Conservation (phyloP, 495 filamentous ascomycete species). For the Staphylotrichum tortipilum region DNA sequence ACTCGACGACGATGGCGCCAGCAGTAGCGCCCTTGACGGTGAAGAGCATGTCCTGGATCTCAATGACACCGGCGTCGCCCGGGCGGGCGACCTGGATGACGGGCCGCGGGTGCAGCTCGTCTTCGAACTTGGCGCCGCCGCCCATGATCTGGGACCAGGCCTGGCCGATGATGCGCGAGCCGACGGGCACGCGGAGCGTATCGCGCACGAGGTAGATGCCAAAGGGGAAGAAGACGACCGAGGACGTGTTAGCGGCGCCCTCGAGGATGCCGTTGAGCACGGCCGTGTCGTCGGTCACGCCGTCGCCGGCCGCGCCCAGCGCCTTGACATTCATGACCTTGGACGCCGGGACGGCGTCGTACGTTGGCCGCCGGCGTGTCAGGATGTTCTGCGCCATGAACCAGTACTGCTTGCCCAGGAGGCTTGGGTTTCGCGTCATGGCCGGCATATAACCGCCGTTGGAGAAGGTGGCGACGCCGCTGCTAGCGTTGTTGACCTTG, state of each 20-base stretch:
- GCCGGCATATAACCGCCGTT: too few relatives aligned
- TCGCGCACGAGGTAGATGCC: constrained; percentile 30
- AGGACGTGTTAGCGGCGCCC: constrained; percentile 25
- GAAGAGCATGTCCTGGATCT: not conserved
- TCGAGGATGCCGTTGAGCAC: constrained; percentile 12
- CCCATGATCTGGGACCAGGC: constrained; percentile 41
- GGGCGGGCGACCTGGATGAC: not conserved
- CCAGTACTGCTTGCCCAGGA: too few relatives aligned
- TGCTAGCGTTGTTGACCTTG: too few relatives aligned
- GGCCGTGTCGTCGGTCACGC: constrained; percentile 54
- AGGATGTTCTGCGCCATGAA: too few relatives aligned
- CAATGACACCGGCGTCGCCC: not conserved
- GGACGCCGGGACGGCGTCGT: not conserved
- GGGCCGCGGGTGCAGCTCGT: constrained; percentile 52
- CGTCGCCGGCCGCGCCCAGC: constrained; percentile 50
- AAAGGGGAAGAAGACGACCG: constrained; percentile 8
- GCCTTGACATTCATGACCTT: constrained; percentile 36
- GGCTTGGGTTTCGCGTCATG: too few relatives aligned
- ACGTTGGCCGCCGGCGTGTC: not conserved
- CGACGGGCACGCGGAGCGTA: constrained; percentile 42
- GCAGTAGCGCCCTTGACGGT: not conserved
- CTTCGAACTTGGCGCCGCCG: constrained; percentile 37
- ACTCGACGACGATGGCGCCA: not conserved
- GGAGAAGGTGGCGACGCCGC: too few relatives aligned
- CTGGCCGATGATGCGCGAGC: constrained; percentile 35